Evolutionary conservation across 2,329 filamentous ascomycete species (phyloP), one percentile per base, ranked within the genome.

Genomic region (Monilinia fructicola): DNA sequence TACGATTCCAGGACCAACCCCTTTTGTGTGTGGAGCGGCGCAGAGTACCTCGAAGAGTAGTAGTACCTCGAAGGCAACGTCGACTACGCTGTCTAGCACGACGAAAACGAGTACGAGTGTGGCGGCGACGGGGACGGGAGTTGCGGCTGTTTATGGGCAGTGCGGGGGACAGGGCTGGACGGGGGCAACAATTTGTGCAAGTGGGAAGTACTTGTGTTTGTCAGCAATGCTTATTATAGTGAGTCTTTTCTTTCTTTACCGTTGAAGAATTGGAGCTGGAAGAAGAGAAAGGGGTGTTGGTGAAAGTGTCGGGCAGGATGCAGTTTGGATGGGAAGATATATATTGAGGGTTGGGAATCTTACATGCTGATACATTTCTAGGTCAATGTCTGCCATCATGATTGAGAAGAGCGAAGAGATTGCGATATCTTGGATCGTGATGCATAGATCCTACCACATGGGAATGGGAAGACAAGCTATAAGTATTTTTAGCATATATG

Each of bases 1-100:
- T 71, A 75, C 68, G 38, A 78, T 80, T 62, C 80, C 79, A 2
- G 79, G 79, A 2, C 78, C 79, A 40, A 66, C 76, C 11, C 76
- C 79, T 65, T 71, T 76, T 53, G 64, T 35, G 1, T 64, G 61
- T 18, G 61, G 61, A 5, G 61, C 56, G 1, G 42, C 26, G 56
- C 42, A 59, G 56, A 59, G 56, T 14, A 16, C 42, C 3, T 26
- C 26, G 26, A 31, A 46, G 42, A 23, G 26, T 48, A 35, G 23
- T 28, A 42, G 4, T 42, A 12, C 46, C n/a, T 21, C 38, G 38
- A 56, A 16, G n/a, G 14, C 38, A 23, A 59, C 38, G 12, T 26
- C 40, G 16, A 59, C 55, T 6, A 59, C 40, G 3, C 28, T 59
- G 3, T 4, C 12, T 1, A 59, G 9, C 21, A 46, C 23, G 28